These are phyloP conservation scores for Botrytis deweyae DNA, from an alignment of 2,329 filamentous ascomycete genomes.

Conservation along the genomic window DNA sequence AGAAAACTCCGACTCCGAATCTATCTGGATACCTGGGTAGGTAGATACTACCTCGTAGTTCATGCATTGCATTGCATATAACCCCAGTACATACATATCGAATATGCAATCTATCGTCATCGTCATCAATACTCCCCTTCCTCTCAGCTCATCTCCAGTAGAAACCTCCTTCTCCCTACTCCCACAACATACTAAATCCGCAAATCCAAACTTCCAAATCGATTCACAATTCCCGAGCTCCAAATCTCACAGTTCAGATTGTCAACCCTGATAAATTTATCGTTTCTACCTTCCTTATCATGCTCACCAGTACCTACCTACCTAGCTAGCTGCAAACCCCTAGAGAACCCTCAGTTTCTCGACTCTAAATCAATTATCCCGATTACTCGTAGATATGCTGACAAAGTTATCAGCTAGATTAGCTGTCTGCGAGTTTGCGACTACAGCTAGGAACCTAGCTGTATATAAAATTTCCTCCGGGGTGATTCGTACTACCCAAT, in stretches of 20 bases:
- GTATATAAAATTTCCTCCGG: background rate
- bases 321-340: no score
- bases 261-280: rapidly evolving
- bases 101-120: background rate
- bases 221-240: background rate
- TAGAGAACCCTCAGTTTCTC: no score
- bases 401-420: background rate
- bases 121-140: no score
- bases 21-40: background rate
- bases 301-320: no score
- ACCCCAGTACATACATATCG: background rate
- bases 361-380: background rate
- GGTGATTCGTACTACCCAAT: no score
- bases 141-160: no score
- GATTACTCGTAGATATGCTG: background rate
- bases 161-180: no score
- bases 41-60: background rate
- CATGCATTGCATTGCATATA: background rate
- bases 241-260: background rate
- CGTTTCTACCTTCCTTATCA: background rate
- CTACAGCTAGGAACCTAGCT: no score
- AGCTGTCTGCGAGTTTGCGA: background rate
- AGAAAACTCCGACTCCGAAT: no score
- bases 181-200: background rate
- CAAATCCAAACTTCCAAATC: background rate